These are phyloP conservation scores for Calonectria ilicicola DNA, from an alignment of 2,329 filamentous ascomycete genomes.

Conservation along the genomic window DNA sequence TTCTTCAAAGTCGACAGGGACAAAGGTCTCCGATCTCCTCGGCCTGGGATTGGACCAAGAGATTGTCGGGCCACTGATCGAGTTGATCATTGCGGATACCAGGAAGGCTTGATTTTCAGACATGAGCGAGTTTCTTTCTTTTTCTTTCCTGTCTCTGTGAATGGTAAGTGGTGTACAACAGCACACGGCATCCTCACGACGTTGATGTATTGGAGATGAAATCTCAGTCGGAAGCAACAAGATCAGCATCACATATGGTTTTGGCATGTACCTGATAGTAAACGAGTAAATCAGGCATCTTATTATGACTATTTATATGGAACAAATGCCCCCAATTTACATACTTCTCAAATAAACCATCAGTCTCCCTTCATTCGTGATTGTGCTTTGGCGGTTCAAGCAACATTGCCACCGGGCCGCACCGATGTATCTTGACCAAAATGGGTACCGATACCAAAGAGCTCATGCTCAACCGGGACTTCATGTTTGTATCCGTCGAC, in stretches of 20 bases:
- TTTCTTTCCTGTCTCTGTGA: background rate
- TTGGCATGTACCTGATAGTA: background rate
- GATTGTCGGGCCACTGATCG: slow-evolving; percentile 7
- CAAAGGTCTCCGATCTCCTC: background rate
- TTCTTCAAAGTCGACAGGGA: background rate
- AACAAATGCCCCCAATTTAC: background rate
- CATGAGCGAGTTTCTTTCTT: background rate
- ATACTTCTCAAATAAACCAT: background rate
- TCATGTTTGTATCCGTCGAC: background rate
- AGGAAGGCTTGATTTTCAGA: background rate
- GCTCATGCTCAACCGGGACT: background rate
- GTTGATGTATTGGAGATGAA: background rate
- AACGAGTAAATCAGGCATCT: background rate
- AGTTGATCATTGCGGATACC: slow-evolving; percentile 9
- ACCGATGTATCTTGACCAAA: background rate
- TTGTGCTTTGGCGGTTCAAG: background rate
- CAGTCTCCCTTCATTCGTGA: background rate
- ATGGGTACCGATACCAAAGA: background rate
- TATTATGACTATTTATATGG: background rate
- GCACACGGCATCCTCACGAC: background rate
- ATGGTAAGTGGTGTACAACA: background rate
- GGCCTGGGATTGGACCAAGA: background rate
- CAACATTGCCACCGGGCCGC: background rate
- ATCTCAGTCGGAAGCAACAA: background rate
- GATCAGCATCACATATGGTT: background rate